A percentile compares a stretch with the other conserved stretches of the same genome.
phyloP scores from a whole-genome alignment of 2,329 filamentous ascomycete genomes.

The Ophiocordyceps camponoti-saundersi region DNA sequence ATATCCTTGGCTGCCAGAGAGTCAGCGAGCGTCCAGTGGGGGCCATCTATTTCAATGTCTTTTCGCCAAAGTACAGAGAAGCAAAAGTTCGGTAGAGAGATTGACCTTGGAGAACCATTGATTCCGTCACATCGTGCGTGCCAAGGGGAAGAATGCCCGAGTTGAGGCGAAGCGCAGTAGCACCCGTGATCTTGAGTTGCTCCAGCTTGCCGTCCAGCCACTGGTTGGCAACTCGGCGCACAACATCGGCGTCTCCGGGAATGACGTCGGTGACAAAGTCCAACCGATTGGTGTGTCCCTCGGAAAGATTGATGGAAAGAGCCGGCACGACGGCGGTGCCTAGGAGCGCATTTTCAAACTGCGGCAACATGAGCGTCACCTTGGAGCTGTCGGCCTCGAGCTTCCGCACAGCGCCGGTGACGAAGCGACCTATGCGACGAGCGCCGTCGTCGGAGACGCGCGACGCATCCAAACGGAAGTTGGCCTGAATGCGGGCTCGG shows the following conservation, averaged over 20 bases:
- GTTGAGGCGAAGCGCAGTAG: slow-evolving; percentile 55
- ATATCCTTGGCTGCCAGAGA: slow-evolving; percentile 43
- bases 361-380: slow-evolving; percentile 64
- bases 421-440: slow-evolving; percentile 57
- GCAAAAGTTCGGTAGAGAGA: slow-evolving; percentile 48
- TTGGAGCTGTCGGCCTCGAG: slow-evolving; percentile 58
- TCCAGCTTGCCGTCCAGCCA: slow-evolving; percentile 70
- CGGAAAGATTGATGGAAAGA: slow-evolving; percentile 57
- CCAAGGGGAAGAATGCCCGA: slow-evolving; percentile 69
- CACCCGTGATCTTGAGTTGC: slow-evolving; percentile 54
- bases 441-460: slow-evolving; percentile 56
- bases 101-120: slow-evolving; percentile 70
- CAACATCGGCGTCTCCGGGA: slow-evolving; percentile 59
- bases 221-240: slow-evolving; percentile 69
- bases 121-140: slow-evolving; percentile 57
- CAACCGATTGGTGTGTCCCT: slow-evolving; percentile 60
- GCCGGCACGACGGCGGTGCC: slow-evolving; percentile 64
- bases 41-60: slow-evolving; percentile 19
- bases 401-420: slow-evolving; percentile 64
- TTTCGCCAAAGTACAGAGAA: slow-evolving; percentile 44
- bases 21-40: slow-evolving; percentile 11
- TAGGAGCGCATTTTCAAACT: slow-evolving; percentile 61
- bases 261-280: slow-evolving; percentile 64
- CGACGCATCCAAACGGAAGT: slow-evolving; percentile 63
- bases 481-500: slow-evolving; percentile 62